phyloP scores from a whole-genome alignment of 78 protist genomes.

The Pelomyxa schiedti region DNA sequence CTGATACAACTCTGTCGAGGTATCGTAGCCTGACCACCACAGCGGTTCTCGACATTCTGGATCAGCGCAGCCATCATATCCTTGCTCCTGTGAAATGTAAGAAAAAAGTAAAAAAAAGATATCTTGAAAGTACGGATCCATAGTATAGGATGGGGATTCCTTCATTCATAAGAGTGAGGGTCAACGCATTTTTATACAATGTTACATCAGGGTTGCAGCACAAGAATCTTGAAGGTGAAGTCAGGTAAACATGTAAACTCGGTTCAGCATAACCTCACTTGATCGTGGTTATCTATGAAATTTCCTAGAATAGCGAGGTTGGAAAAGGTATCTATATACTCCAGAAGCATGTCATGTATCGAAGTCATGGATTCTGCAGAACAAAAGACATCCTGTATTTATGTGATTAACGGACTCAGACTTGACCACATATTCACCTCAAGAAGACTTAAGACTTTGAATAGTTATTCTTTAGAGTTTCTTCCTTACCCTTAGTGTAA shows the following conservation, averaged over 20 bases:
- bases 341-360: constrained; percentile 24
- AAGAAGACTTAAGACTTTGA: no score
- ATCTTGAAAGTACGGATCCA: no score
- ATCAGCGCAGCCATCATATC: constrained; percentile 62
- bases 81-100: no score
- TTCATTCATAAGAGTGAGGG: constrained; percentile 25
- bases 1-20: constrained; percentile 14
- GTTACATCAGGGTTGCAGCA: constrained; percentile 22
- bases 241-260: neutral
- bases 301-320: constrained; percentile 23
- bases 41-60: constrained; percentile 69
- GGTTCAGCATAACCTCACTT: constrained; percentile 10
- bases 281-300: constrained; percentile 84
- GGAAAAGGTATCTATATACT: neutral
- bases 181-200: constrained; percentile 54
- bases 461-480: no score
- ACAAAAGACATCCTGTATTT: constrained; percentile 42
- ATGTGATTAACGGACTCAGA: no score
- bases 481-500: no score
- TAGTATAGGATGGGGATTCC: constrained; percentile 81
- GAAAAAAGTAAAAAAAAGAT: no score
- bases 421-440: no score
- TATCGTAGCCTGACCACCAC: constrained; percentile 55
- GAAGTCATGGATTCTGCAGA: constrained; percentile 46
- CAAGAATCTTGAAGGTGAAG: constrained; percentile 51